Conservation (phyloP, 139 green algal genomes). For the Pleodorina starrii region DNA sequence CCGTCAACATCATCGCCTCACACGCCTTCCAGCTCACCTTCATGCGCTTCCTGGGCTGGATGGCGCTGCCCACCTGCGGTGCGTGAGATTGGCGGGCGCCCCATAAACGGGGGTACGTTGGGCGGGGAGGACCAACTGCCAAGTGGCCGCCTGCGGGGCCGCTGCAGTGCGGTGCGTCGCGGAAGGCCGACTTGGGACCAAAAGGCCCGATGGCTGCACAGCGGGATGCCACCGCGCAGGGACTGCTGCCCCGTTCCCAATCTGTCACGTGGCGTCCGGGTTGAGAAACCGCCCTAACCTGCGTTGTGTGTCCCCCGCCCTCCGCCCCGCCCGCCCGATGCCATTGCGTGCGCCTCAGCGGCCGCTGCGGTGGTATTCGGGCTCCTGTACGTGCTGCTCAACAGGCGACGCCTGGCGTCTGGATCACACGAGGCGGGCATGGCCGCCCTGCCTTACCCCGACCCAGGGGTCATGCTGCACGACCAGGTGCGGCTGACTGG, state of each 20-base stretch:
- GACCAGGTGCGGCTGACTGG: constrained; percentile 39
- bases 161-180: no score
- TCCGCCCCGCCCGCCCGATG: background rate
- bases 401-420: background rate
- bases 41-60: constrained; percentile 13
- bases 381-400: constrained; percentile 7
- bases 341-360: no score
- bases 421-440: background rate
- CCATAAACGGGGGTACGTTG: no score
- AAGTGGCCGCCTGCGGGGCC: no score
- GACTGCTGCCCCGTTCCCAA: no score
- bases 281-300: no score
- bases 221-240: no score
- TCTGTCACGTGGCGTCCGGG: no score
- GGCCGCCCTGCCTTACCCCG: background rate
- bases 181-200: no score
- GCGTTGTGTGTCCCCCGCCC: background rate
- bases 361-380: background rate
- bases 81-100: no score
- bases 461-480: constrained; percentile 9
- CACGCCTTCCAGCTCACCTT: background rate
- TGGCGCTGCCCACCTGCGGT: constrained; percentile 9
- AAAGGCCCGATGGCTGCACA: no score
- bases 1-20: background rate
- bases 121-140: no score